Evolutionary conservation across 2,329 filamentous ascomycete species (phyloP).

Genomic region (Beauveria sp.): DNA sequence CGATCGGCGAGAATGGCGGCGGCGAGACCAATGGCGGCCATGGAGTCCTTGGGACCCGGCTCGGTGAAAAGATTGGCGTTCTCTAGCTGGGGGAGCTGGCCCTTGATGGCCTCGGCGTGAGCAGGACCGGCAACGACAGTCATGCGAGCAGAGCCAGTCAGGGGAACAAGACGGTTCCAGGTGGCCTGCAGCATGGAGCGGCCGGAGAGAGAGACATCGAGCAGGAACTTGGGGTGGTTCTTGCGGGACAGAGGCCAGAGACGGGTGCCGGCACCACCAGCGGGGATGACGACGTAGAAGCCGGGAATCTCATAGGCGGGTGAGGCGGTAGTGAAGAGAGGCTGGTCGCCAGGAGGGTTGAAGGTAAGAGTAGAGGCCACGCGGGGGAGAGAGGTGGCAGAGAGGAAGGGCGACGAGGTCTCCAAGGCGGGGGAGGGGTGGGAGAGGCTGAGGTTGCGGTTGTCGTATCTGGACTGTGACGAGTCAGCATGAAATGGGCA

Average conservation of each 20-base stretch:
- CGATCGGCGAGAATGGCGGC: constrained; percentile 19
- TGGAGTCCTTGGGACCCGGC: constrained; percentile 21
- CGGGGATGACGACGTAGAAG: constrained; percentile 21
- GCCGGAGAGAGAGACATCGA: constrained; percentile 20
- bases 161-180: constrained; percentile 19
- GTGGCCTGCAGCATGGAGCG: constrained; percentile 21
- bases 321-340: constrained; percentile 12
- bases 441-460: constrained; percentile 5
- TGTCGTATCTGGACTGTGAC: constrained; percentile 1
- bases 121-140: constrained; percentile 19
- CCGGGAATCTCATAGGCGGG: constrained; percentile 19
- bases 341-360: constrained; percentile 8
- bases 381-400: constrained; percentile 11
- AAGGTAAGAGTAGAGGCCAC: constrained; percentile 11
- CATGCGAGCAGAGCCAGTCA: constrained; percentile 19
- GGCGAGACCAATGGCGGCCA: constrained; percentile 21
- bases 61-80: constrained; percentile 19
- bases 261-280: constrained; percentile 21
- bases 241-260: constrained; percentile 21
- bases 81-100: constrained; percentile 18
- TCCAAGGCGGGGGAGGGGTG: constrained; percentile 7
- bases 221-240: constrained; percentile 21
- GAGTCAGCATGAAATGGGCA: background rate
- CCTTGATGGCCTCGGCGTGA: constrained; percentile 19
- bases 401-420: constrained; percentile 10